Conservation (phyloP, 139 green algal species). For the Chlamydomonas schloesseri region DNA sequence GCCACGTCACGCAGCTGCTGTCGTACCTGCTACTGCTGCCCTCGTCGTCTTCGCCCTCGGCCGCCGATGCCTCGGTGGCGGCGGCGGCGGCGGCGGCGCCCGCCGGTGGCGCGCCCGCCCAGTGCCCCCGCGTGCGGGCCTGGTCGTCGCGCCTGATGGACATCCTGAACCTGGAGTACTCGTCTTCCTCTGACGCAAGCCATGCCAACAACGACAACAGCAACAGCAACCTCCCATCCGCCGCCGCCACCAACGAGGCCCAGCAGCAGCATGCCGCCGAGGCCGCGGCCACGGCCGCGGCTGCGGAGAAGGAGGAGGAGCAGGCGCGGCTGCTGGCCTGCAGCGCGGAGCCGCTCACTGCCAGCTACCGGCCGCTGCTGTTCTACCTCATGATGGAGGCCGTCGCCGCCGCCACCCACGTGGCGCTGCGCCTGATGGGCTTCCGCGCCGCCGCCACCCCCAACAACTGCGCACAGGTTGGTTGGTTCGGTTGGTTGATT, state of each 20-base stretch:
- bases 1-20: conserved; percentile 20
- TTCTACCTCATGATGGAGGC: conserved; percentile 67
- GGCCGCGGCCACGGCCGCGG: neutral
- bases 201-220: neutral
- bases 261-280: neutral
- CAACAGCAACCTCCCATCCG: neutral
- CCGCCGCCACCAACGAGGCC: neutral
- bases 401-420: conserved; percentile 23
- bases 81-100: neutral
- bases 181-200: no score
- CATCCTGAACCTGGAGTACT: neutral
- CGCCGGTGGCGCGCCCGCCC: neutral
- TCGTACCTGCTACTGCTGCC: neutral
- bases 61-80: neutral
- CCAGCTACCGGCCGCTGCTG: conserved; percentile 56
- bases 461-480: no score
- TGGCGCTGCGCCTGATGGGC: conserved; percentile 17
- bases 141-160: conserved; percentile 7
- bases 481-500: no score
- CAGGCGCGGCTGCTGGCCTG: neutral
- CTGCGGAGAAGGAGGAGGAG: neutral
- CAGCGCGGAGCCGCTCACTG: conserved; percentile 42
- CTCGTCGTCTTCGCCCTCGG: no score
- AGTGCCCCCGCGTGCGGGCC: neutral
- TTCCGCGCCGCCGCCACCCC: neutral